Conservation (phyloP, 176 grass and related monocot genomes). For the Musa itinerans region DNA sequence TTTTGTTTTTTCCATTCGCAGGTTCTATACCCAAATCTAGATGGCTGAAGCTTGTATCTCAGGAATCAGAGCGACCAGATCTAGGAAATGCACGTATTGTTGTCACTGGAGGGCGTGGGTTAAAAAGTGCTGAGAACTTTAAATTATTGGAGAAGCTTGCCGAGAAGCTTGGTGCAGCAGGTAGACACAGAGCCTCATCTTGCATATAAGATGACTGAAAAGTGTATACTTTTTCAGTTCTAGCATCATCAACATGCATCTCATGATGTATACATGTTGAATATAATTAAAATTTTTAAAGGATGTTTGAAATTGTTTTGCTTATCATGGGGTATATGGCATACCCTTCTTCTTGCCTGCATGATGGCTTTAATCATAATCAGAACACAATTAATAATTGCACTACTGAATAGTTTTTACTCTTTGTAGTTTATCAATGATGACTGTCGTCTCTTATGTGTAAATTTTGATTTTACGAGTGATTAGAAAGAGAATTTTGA, state of each 20-base stretch:
- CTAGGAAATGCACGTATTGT: slow-evolving; percentile 78
- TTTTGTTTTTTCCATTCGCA: slow-evolving; percentile 18
- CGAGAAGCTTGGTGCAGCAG: slow-evolving; percentile 95
- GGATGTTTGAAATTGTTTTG: not conserved
- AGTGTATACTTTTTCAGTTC: not conserved
- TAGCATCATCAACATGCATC: not conserved
- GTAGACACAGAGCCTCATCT: slow-evolving; percentile 21
- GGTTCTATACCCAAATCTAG: slow-evolving; percentile 46
- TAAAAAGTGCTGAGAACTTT: slow-evolving; percentile 94
- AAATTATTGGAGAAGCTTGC: slow-evolving; percentile 89
- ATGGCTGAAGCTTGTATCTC: slow-evolving; percentile 67
- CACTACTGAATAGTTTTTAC: not conserved
- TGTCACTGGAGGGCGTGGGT: slow-evolving; percentile 73
- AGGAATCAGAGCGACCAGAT: slow-evolving; percentile 80
- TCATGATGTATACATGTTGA: not conserved
- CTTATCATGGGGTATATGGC: not conserved
- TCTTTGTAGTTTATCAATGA: not conserved
- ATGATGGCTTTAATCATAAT: not conserved
- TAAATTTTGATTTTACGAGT: not conserved
- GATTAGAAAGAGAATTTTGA: not conserved
- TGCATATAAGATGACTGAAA: not conserved
- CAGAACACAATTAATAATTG: not conserved
- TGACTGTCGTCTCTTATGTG: not conserved
- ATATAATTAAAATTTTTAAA: not conserved
- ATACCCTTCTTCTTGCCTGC: not conserved